Conservation (phyloP, 2,329 filamentous ascomycete species). For the Pseudogymnoascus sp. region DNA sequence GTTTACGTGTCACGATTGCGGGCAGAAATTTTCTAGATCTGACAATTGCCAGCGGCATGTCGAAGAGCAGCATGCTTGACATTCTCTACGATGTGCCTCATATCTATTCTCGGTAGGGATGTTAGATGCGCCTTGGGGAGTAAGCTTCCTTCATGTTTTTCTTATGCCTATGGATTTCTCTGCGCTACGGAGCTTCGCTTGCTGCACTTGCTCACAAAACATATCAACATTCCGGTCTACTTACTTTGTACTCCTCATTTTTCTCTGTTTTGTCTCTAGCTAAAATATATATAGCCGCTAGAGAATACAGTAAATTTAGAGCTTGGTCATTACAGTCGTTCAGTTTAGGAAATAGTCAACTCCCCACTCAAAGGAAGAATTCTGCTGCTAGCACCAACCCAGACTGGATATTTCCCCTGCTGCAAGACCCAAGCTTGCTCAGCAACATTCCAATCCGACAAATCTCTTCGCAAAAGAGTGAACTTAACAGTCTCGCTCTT, state of each 20-base stretch:
- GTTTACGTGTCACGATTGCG: too few relatives aligned
- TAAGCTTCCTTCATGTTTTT: not conserved
- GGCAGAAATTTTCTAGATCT: too few relatives aligned
- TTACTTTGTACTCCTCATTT: not conserved
- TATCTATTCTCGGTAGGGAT: too few relatives aligned
- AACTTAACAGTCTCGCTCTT: constrained; percentile 58
- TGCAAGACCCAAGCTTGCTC: constrained; percentile 70
- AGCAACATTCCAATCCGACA: constrained; percentile 77
- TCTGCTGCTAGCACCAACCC: constrained; percentile 28
- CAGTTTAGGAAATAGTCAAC: constrained; percentile 11
- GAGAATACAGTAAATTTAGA: not conserved
- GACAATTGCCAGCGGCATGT: too few relatives aligned
- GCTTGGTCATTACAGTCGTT: not conserved
- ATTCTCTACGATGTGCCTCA: too few relatives aligned
- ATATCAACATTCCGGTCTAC: not conserved
- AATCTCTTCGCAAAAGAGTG: constrained; percentile 67
- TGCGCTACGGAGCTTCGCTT: not conserved
- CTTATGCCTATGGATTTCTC: not conserved
- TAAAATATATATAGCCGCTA: not conserved
- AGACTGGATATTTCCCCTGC: constrained; percentile 24
- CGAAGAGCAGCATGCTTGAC: too few relatives aligned
- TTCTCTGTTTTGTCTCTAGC: not conserved
- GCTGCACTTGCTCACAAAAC: not conserved
- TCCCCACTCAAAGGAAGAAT: constrained; percentile 22
- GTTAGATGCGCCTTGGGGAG: not conserved